Conservation (phyloP, 192 early-diverging fungal species). For the Coemansia interrupta region DNA sequence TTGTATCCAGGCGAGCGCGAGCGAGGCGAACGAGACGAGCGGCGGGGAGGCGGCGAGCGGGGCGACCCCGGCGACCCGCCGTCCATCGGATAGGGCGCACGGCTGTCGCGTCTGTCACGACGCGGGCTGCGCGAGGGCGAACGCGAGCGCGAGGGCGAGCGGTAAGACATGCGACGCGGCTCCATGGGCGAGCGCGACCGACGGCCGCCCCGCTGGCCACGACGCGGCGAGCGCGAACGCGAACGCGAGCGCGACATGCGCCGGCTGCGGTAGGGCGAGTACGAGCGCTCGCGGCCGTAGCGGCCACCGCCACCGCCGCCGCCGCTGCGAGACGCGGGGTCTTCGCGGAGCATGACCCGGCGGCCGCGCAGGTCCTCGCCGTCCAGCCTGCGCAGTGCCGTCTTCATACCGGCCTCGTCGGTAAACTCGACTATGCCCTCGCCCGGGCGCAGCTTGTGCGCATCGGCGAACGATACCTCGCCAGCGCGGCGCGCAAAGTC, state of each 20-base stretch:
- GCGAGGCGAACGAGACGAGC: conserved; percentile 41
- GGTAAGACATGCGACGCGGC: conserved; percentile 22
- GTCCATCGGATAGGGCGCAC: conserved; percentile 13
- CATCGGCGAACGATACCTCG: conserved; percentile 90
- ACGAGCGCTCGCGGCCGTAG: conserved; percentile 37
- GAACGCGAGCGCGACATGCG: conserved; percentile 39
- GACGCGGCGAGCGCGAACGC: conserved; percentile 32
- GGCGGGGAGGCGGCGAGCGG: conserved; percentile 49
- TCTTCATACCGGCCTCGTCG: conserved; percentile 72
- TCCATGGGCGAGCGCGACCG: conserved; percentile 55
- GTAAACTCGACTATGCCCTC: conserved; percentile 92
- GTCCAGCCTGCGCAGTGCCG: conserved; percentile 81
- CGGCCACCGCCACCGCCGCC: conserved; percentile 25
- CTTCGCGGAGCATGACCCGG: conserved; percentile 63
- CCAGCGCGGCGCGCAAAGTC: conserved; percentile 92
- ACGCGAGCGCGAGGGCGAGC: conserved; percentile 40
- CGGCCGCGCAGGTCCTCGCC: conserved; percentile 69
- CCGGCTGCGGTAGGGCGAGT: conserved; percentile 51
- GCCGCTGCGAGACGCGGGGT: conserved; percentile 34
- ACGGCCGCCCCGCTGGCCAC: conserved; percentile 10
- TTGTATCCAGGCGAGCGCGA: conserved; percentile 8
- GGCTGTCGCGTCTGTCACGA: conserved; percentile 4
- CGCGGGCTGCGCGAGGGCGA: conserved; percentile 31
- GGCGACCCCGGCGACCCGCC: conserved; percentile 26
- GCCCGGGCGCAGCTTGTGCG: conserved; percentile 75